A percentile compares a stretch with the other conserved stretches of the same genome.
phyloP scores from a whole-genome alignment of 129 eudicot genomes.

The Helichrysum umbraculigerum region DNA sequence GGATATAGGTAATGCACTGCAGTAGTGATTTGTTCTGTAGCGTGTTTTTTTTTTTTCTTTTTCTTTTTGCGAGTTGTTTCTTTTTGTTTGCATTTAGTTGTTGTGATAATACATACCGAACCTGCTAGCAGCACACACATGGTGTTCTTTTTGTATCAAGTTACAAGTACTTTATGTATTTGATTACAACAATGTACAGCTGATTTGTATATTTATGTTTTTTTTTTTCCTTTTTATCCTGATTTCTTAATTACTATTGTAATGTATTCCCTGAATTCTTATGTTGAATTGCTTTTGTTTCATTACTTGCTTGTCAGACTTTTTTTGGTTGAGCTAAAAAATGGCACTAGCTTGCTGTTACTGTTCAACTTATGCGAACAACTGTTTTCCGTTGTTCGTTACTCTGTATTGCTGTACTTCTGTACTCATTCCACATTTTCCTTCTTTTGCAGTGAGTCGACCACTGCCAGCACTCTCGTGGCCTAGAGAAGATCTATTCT shows the following conservation, averaged over 20 bases:
- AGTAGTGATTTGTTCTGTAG: background rate
- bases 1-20: background rate
- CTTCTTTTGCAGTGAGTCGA: conserved; percentile 41
- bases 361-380: background rate
- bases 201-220: too few relatives aligned
- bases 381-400: background rate
- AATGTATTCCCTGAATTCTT: too few relatives aligned
- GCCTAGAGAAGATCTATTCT: conserved; percentile 34
- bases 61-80: background rate
- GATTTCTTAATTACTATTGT: too few relatives aligned
- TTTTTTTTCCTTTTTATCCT: too few relatives aligned
- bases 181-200: too few relatives aligned
- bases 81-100: too few relatives aligned
- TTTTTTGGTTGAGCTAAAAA: too few relatives aligned
- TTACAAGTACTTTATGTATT: background rate
- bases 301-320: background rate
- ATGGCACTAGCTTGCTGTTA: background rate
- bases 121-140: too few relatives aligned
- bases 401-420: too few relatives aligned
- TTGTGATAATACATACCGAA: too few relatives aligned
- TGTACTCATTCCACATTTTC: background rate
- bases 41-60: background rate
- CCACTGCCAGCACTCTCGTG: conserved; percentile 60
- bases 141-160: too few relatives aligned
- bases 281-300: background rate